These are phyloP conservation scores for Paracamarosporium sp. DNA, from an alignment of 2,329 filamentous ascomycete genomes.

Conservation along the genomic window DNA sequence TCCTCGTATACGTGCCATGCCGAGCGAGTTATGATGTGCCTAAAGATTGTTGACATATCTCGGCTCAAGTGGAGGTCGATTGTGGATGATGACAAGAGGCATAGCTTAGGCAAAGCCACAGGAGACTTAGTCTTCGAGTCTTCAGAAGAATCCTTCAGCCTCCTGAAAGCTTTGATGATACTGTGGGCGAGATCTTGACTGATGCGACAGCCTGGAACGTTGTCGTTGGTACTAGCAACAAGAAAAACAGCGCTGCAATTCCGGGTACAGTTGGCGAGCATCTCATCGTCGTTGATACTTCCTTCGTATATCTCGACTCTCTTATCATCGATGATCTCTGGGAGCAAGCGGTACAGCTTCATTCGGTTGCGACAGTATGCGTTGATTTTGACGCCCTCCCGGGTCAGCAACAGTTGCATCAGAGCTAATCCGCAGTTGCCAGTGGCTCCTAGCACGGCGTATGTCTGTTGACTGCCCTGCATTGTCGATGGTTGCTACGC, in stretches of 20 bases:
- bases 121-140: not conserved
- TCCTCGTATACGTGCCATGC: conserved; percentile 51
- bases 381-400: conserved; percentile 40
- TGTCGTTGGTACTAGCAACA: conserved; percentile 49
- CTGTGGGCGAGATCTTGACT: conserved; percentile 43
- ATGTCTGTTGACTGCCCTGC: too few species aligned
- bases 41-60: conserved; percentile 35
- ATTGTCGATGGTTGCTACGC: too few species aligned
- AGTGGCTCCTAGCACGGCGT: conserved; percentile 35
- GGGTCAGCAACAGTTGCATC: conserved; percentile 48
- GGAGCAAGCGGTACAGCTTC: conserved; percentile 48
- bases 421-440: conserved; percentile 55
- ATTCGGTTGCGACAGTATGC: conserved; percentile 54
- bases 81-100: conserved; percentile 54
- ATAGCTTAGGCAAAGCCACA: conserved; percentile 44
- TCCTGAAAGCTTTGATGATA: conserved; percentile 48
- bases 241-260: conserved; percentile 50
- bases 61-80: conserved; percentile 49
- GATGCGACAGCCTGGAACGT: conserved; percentile 51
- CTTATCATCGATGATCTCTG: conserved; percentile 38
- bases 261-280: conserved; percentile 48
- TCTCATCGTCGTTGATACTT: conserved; percentile 47
- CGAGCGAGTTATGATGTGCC: conserved; percentile 34
- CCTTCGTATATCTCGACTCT: conserved; percentile 53
- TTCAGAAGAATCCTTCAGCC: too few species aligned